Percentiles rank a stretch among this genome's conserved stretches.
These are phyloP conservation scores for Elaphomyces granulatus DNA, from an alignment of 495 filamentous ascomycete species.

Conservation along the genomic window DNA sequence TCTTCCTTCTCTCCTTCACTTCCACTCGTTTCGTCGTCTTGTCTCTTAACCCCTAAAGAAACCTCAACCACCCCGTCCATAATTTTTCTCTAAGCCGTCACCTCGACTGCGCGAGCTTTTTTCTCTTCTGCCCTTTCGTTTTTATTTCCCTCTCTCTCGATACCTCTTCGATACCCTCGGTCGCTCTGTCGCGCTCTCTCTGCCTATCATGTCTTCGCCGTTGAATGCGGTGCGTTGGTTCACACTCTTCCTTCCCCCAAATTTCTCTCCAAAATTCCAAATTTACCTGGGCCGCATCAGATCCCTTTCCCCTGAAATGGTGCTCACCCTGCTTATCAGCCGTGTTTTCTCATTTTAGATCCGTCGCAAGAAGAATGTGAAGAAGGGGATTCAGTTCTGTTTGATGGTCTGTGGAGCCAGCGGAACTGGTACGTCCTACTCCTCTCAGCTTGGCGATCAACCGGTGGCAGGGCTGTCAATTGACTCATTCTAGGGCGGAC, in stretches of 20 bases:
- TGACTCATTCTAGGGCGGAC: conserved; percentile 60
- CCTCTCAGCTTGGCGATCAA: conserved; percentile 13
- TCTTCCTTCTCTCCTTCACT: too few relatives aligned
- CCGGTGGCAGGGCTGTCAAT: too few relatives aligned
- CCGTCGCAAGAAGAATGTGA: conserved; percentile 99
- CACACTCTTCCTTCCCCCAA: too few relatives aligned
- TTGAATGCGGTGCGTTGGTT: conserved; percentile 50
- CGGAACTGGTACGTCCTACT: conserved; percentile 72
- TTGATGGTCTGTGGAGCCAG: conserved; percentile 99
- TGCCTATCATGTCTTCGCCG: conserved; percentile 44
- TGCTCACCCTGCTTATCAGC: too few relatives aligned
- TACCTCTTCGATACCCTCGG: conserved; percentile 7
- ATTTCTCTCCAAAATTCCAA: too few relatives aligned
- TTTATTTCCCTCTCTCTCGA: conserved; percentile 3
- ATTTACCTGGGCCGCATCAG: too few relatives aligned
- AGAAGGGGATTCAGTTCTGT: conserved; percentile 99
- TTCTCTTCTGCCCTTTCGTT: conserved; percentile 10
- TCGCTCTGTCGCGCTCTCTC: conserved; percentile 12
- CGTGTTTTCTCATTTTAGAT: conserved; percentile 40
- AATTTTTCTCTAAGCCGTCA: too few relatives aligned
- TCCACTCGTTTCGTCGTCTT: too few relatives aligned
- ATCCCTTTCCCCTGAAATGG: too few relatives aligned
- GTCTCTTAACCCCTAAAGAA: too few relatives aligned
- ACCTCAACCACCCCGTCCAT: too few relatives aligned
- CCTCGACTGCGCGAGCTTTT: too few relatives aligned